Conservation (phyloP, 306 rosid species). For the Albizia julibrissin region DNA sequence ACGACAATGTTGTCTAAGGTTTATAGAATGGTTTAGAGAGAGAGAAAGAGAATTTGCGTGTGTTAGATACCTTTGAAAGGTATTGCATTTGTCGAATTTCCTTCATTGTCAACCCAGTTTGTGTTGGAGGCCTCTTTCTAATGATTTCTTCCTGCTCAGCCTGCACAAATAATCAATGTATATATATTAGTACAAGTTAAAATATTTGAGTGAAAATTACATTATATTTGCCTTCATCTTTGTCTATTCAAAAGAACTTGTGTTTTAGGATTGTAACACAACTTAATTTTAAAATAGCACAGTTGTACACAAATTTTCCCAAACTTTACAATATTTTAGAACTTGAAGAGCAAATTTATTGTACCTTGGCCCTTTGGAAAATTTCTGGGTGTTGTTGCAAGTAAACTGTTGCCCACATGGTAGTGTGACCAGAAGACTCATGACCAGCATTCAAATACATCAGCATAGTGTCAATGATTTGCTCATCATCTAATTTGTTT, state of each 20-base stretch:
- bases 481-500: constrained; percentile 59
- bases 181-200: not conserved
- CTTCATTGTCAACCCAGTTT: constrained; percentile 14
- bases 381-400: constrained; percentile 46
- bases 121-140: constrained; percentile 52
- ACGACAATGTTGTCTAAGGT: not conserved
- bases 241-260: not conserved
- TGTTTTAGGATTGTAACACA: not conserved
- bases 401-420: constrained; percentile 72
- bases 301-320: not conserved
- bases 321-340: not conserved
- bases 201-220: not conserved
- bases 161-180: constrained; percentile 21
- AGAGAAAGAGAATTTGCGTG: no score
- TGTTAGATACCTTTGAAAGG: not conserved
- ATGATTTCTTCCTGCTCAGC: constrained; percentile 60
- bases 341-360: not conserved
- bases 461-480: constrained; percentile 71
- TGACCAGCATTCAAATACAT: constrained; percentile 96
- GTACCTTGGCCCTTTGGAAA: not conserved
- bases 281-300: not conserved
- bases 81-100: not conserved
- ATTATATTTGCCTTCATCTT: not conserved
- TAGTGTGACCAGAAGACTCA: constrained; percentile 85
- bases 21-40: not conserved